Evolutionary conservation across 176 grass and related monocot species (phyloP).

Genomic region (sorghum (Sorghum bicolor)): Sorghum_bicolor_NCBIv3 NC_012872.2:59903001-59903500

Average conservation of each 20-base stretch:
- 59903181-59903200: neutral
- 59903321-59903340: neutral
- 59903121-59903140: neutral
- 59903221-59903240: neutral
- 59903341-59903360: neutral
- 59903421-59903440: neutral
- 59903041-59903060: neutral
- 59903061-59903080: neutral
- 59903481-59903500: neutral
- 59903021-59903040: neutral
- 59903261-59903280: neutral
- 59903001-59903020: neutral
- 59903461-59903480: slow-evolving; percentile 1
- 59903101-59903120: slow-evolving; percentile 17
- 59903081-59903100: slow-evolving; percentile 6
- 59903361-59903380: neutral
- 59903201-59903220: neutral
- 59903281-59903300: slow-evolving; percentile 7
- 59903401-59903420: neutral
- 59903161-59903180: neutral
- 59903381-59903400: neutral
- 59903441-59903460: neutral
- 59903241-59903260: neutral
- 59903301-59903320: neutral
- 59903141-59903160: neutral